These are phyloP conservation scores for Bisporella sp. DNA, from an alignment of 2,329 filamentous ascomycete species.

Conservation along the genomic window DNA sequence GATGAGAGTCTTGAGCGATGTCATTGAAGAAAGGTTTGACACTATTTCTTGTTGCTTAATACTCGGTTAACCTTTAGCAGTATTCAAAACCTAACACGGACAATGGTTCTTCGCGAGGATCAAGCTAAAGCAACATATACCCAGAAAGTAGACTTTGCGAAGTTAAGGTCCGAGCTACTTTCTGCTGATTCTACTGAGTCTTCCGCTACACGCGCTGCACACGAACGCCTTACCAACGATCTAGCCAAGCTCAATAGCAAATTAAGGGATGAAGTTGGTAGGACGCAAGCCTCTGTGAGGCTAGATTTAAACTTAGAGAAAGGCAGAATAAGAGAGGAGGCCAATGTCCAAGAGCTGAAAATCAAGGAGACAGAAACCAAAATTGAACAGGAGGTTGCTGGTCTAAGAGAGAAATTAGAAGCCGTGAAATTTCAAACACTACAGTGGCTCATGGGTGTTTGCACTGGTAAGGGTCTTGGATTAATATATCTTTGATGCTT, in stretches of 20 bases:
- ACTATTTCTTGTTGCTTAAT: neutral
- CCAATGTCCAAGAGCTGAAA: conserved; percentile 92
- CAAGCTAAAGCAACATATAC: conserved; percentile 72
- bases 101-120: conserved; percentile 96
- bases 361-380: conserved; percentile 98
- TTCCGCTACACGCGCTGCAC: conserved; percentile 77
- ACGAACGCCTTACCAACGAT: conserved; percentile 91
- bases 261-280: conserved; percentile 85
- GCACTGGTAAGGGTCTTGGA: conserved; percentile 39
- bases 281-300: conserved; percentile 87
- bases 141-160: conserved; percentile 96
- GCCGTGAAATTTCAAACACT: conserved; percentile 96
- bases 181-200: conserved; percentile 88
- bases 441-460: conserved; percentile 94
- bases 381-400: conserved; percentile 95
- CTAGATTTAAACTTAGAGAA: conserved; percentile 95
- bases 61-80: conserved; percentile 33
- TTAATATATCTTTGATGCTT: neutral
- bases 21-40: conserved; percentile 81
- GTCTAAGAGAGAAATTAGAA: conserved; percentile 84
- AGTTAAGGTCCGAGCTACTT: conserved; percentile 88
- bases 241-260: conserved; percentile 87
- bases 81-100: conserved; percentile 94
- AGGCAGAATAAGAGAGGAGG: conserved; percentile 91
- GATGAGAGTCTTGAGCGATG: conserved; percentile 95